phyloP scores from a whole-genome alignment of 495 filamentous ascomycete species.

The Aspergillus ellipticus region DNA sequence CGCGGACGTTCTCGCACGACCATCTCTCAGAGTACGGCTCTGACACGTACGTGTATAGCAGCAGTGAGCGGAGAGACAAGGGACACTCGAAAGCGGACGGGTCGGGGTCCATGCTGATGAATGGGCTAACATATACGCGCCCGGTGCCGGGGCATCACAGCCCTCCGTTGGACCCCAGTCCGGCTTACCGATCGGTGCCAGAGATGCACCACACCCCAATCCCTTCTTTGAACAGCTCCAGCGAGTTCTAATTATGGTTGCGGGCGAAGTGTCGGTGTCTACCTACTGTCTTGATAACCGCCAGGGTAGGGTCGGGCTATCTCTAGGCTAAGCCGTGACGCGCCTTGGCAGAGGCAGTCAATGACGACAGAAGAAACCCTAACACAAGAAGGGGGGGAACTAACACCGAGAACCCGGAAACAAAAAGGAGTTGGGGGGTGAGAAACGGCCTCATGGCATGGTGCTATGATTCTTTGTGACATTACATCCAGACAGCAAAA shows the following conservation, averaged over 20 bases:
- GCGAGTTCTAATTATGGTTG: conserved; percentile 11
- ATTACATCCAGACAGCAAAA: not conserved
- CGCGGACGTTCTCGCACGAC: conserved; percentile 22
- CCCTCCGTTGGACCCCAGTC: conserved; percentile 5
- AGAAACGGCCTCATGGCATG: not conserved
- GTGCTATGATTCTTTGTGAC: not conserved
- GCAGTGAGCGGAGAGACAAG: conserved; percentile 24
- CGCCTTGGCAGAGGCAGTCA: not conserved
- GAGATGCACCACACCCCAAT: conserved; percentile 24
- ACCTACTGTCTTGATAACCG: no score
- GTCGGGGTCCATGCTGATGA: conserved; percentile 25
- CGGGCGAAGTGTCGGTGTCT: not conserved
- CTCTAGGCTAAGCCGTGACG: not conserved
- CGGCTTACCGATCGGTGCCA: conserved; percentile 14
- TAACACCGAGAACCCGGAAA: not conserved
- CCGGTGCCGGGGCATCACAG: conserved; percentile 20
- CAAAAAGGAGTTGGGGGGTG: no score
- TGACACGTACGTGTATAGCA: conserved; percentile 36
- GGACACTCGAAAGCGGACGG: conserved; percentile 15
- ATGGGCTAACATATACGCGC: conserved; percentile 37
- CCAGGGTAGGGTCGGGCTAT: not conserved
- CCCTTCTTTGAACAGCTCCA: conserved; percentile 26
- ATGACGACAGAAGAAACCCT: not conserved
- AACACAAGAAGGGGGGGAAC: not conserved
- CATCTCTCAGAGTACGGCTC: conserved; percentile 22